Evolutionary conservation across 441 rosid species (phyloP).

Genomic region (Kokia cookei): DNA sequence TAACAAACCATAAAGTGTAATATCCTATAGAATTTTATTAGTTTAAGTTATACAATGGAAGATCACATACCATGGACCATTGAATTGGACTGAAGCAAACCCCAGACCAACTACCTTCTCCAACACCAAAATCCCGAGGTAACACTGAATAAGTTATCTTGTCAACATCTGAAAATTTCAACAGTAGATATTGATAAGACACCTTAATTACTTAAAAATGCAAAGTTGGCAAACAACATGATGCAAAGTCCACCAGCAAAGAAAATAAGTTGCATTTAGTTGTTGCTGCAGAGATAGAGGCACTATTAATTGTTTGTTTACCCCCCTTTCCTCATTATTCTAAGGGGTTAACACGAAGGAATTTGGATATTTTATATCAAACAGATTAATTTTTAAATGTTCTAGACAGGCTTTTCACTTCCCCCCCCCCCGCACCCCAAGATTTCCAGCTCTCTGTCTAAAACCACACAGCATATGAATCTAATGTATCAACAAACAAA

Average conservation of each 20-base stretch:
- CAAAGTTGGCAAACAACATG: background rate
- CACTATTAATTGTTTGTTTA: background rate
- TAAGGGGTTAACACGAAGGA: background rate
- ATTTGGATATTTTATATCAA: background rate
- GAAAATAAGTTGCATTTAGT: background rate
- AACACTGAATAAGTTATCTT: constrained; percentile 48
- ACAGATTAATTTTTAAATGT: background rate
- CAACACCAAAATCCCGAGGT: constrained; percentile 62
- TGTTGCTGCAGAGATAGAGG: background rate
- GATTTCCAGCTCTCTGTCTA: background rate
- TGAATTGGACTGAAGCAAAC: constrained; percentile 65
- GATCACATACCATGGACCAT: constrained; percentile 44
- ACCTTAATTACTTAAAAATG: background rate
- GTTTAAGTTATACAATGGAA: background rate
- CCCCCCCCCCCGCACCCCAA: background rate
- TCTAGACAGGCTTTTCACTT: background rate
- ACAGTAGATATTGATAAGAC: constrained; percentile 1
- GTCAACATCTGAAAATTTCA: constrained; percentile 41
- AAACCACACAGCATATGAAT: background rate
- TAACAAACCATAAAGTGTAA: background rate
- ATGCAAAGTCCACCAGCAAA: background rate
- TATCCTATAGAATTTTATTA: background rate
- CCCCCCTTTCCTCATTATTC: background rate
- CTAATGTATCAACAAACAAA: background rate
- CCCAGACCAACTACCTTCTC: constrained; percentile 79